phyloP scores from a whole-genome alignment of 2,329 filamentous ascomycete genomes.

The Fusarium neocosmosporiellum region DNA sequence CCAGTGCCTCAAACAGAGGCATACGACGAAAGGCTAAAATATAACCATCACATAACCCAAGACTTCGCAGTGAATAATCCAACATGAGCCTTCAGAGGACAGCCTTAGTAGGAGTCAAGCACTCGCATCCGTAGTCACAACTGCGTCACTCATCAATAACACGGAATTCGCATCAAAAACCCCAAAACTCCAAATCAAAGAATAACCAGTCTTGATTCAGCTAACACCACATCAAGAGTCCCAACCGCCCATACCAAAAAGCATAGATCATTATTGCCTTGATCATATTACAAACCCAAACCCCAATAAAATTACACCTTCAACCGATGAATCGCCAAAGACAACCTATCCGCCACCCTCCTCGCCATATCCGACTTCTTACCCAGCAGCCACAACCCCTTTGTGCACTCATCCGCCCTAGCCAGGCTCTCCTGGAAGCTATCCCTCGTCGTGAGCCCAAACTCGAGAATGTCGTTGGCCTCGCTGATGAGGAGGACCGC shows the following conservation, averaged over 20 bases:
- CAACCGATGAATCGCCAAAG: constrained; percentile 18
- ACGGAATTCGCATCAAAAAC: neutral
- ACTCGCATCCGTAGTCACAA: neutral
- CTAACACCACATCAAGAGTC: neutral
- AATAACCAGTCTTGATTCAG: neutral
- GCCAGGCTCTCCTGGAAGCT: constrained; percentile 46
- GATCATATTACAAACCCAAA: neutral
- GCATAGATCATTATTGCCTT: neutral
- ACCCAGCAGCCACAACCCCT: constrained; percentile 64
- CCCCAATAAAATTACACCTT: neutral
- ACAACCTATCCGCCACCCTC: constrained; percentile 38
- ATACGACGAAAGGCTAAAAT: neutral
- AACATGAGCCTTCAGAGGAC: neutral
- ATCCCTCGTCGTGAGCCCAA: constrained; percentile 30
- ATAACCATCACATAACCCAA: neutral
- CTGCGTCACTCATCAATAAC: neutral
- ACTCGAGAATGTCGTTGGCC: constrained; percentile 36
- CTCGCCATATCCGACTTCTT: constrained; percentile 63
- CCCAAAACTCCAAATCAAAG: neutral
- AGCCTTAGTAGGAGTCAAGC: neutral
- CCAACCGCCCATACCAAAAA: neutral
- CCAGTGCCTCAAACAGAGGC: too few species aligned
- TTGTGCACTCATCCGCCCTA: constrained; percentile 60
- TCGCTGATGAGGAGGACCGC: constrained; percentile 51
- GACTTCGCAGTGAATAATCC: neutral